Evolutionary conservation across 306 rosid genomes (phyloP), one percentile per base, ranked within the genome.

Genomic region (Vigna unguiculata): DNA sequence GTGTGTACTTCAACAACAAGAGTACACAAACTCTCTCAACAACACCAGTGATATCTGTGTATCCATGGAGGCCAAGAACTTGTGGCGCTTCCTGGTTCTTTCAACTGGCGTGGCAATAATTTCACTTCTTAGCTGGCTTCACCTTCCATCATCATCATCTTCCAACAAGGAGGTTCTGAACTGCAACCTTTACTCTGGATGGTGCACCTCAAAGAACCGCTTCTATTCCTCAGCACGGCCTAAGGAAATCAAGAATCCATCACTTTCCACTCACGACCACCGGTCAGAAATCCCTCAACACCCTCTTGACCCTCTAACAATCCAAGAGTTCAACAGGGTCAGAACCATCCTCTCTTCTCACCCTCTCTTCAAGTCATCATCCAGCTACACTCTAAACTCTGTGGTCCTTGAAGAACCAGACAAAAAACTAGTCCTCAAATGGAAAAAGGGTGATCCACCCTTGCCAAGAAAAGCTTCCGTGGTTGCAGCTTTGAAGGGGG

Each of bases 271-370:
- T 19, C 0, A 13, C 41, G 2, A 69, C 6, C 11, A 57, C 13
- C 63, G 43, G 11, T 45, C 73, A 2, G 93, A 89, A 66, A 67
- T 59, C 14, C 96, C 97, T 25, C 91, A 41, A 80, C 98, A 94
- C 88, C 97, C 97, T 41, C 87, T 94, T 1, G 98, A 94, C 81
- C 98, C 96, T 21, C 69, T 94, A 48, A 94, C 97, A 15, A 24
- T 90, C 34, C 60, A 45, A n/a, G 98, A 94, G 65, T 60, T 91
- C 80, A 89, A 84, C 70, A 49, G 22, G 52, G 86, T 86, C 14
- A 80, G 78, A 1, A 57, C 88, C 68, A 77, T 90, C 77, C 88
- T 92, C 67, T 76, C 87, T 30, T 17, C 85, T 34, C 86, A 90
- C 69, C 76, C 84, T 34, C 89, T 87, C 61, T 83, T 91, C 75